Evolutionary conservation across 371 early-diverging fungal genomes (phyloP).

Genomic region (Syncephalastrum contaminatum): DNA sequence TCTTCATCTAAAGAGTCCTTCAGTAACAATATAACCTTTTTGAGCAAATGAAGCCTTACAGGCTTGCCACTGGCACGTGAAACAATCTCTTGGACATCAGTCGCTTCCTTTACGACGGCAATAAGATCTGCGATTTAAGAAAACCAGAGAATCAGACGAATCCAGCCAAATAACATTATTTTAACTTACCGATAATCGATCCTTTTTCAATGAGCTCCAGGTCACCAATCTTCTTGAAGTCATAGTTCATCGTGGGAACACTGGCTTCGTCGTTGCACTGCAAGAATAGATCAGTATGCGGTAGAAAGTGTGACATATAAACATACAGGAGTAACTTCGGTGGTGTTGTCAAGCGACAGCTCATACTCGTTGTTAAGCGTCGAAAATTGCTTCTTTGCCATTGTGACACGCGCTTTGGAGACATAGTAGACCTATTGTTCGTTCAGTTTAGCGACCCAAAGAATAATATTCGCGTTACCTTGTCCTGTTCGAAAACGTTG

Average conservation of each 20-base stretch:
- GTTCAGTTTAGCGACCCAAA: not conserved
- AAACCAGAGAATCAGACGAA: not conserved
- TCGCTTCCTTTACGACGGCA: slow-evolving; percentile 73
- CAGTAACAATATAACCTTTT: not conserved
- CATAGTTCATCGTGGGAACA: slow-evolving; percentile 70
- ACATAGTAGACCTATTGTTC: slow-evolving; percentile 74
- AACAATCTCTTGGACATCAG: slow-evolving; percentile 63
- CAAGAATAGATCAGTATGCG: not conserved
- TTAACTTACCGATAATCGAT: slow-evolving; percentile 57
- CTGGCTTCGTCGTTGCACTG: slow-evolving; percentile 61
- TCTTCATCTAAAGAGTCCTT: slow-evolving; percentile 53
- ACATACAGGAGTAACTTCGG: slow-evolving; percentile 41
- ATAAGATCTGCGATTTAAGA: slow-evolving; percentile 82
- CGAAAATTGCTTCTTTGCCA: slow-evolving; percentile 86
- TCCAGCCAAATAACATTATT: not conserved
- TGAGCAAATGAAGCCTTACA: slow-evolving; percentile 38
- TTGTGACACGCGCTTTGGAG: slow-evolving; percentile 77
- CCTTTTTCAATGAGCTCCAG: slow-evolving; percentile 68
- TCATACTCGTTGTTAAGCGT: slow-evolving; percentile 91
- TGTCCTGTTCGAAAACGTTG: slow-evolving; percentile 70
- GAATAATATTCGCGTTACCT: slow-evolving; percentile 32
- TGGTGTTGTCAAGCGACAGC: slow-evolving; percentile 72
- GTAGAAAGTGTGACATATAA: not conserved
- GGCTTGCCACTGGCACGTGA: slow-evolving; percentile 68
- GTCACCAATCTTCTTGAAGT: slow-evolving; percentile 65